Evolutionary conservation across 2,329 filamentous ascomycete genomes (phyloP), one percentile per base, ranked within the genome.

Genomic region (Orbilia quercus): DNA sequence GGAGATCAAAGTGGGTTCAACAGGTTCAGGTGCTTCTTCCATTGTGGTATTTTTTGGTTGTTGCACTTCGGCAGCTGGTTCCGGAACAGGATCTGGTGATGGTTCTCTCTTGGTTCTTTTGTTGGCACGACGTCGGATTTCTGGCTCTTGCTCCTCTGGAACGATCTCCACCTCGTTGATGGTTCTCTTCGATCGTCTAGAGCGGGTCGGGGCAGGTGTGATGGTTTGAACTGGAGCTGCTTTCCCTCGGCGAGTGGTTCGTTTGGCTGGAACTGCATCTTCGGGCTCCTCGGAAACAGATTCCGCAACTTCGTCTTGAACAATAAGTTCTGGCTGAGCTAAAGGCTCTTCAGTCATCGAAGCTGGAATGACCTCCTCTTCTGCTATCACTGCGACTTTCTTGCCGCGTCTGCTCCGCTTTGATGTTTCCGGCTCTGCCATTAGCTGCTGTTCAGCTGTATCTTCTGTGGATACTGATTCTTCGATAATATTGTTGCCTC

Each of bases 211-310:
- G 36, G 36, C 36, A 12, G 36, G 12, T 7, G 9, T 16, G 36
- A 16, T 16, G 3, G 28, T 31, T 31, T 31, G 28, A 31, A 31
- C 28, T 31, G 36, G 4, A 40, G 36, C 36, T 14, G 9, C 22
- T 20, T 50, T 50, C 2, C 45, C 45, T 9, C 45, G 20, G 20
- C 45, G 45, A 18, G 45, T 28, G 22, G 45, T 50, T 28, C n/a
- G 11, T 31, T 11, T 28, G 22, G 22, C 22, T 31, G 20, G 20
- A 20, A 22, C n/a, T 25, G 45, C 5, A 11, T 28, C 45, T 50
- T 28, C 22, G 18, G 22, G 22, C 20, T 6, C 31, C 20, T 36
- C 34, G 18, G 31, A 4, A 20, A 7, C 44, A 47, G 44, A 3
- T 47, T 18, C 44, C 1, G 22, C 4, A 4, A 20, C 34, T 3